These are phyloP conservation scores for Penicillium sp. DNA, from an alignment of 2,329 filamentous ascomycete genomes.

Conservation along the genomic window DNA sequence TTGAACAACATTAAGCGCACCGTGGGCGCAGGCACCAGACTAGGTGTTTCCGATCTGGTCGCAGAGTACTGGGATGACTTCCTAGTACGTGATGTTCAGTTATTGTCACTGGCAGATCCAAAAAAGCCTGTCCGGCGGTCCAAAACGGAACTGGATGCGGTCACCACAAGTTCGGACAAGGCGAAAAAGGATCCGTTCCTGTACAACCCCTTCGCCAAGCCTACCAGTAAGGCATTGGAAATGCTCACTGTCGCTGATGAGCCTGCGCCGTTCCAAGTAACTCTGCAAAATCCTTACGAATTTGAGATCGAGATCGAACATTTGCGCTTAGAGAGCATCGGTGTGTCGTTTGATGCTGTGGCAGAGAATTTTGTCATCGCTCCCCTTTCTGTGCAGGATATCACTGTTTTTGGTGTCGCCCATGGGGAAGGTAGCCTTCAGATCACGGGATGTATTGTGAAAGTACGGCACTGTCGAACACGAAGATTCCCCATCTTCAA, in stretches of 20 bases:
- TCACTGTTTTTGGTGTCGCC: slow-evolving; percentile 69
- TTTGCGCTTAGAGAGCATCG: slow-evolving; percentile 70
- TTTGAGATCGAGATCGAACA: slow-evolving; percentile 87
- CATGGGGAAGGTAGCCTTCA: slow-evolving; percentile 65
- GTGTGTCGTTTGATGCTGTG: slow-evolving; percentile 67
- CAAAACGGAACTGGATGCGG: slow-evolving; percentile 50
- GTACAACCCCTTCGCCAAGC: slow-evolving; percentile 86
- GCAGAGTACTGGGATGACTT: slow-evolving; percentile 98
- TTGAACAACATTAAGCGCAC: slow-evolving; percentile 83
- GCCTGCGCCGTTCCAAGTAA: slow-evolving; percentile 72
- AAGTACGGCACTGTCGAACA: slow-evolving; percentile 76
- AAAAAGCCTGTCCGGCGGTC: slow-evolving; percentile 66
- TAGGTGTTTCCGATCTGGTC: slow-evolving; percentile 67
- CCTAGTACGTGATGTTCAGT: slow-evolving; percentile 71
- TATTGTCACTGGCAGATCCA: slow-evolving; percentile 61
- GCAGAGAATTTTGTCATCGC: slow-evolving; percentile 68
- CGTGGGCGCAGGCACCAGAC: slow-evolving; percentile 68
- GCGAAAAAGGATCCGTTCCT: slow-evolving; percentile 74
- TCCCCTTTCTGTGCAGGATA: slow-evolving; percentile 76
- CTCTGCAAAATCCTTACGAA: slow-evolving; percentile 90
- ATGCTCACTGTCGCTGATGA: slow-evolving; percentile 76
- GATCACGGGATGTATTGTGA: slow-evolving; percentile 75
- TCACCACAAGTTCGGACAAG: slow-evolving; percentile 39
- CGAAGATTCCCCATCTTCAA: slow-evolving; percentile 81
- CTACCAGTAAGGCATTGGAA: slow-evolving; percentile 57